Conservation (phyloP, 495 filamentous ascomycete species). For the Podospora pseudopauciseta region DNA sequence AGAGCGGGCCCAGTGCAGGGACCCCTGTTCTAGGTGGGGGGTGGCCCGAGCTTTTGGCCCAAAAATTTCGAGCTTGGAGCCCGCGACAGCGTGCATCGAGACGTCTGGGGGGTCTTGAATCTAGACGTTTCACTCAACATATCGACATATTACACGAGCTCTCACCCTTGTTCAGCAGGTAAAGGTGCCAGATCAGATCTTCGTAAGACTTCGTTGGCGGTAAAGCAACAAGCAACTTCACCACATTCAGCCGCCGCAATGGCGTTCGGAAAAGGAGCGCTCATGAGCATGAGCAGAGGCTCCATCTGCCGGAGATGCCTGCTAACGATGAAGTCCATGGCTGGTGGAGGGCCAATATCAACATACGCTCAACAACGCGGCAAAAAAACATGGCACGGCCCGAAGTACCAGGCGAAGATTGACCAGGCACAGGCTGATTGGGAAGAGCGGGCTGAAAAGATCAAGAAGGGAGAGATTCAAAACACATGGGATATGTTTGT, state of each 20-base stretch:
- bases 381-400: constrained; percentile 32
- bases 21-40: not conserved
- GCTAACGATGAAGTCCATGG: not conserved
- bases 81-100: not conserved
- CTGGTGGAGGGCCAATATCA: not conserved
- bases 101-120: not conserved
- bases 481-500: constrained; percentile 68
- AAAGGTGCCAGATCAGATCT: not conserved
- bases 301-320: constrained; percentile 21
- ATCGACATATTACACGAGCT: not conserved
- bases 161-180: not conserved
- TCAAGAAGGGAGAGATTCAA: constrained; percentile 57
- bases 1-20: not conserved
- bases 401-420: constrained; percentile 49
- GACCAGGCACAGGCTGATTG: constrained; percentile 55
- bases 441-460: constrained; percentile 52
- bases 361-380: not conserved
- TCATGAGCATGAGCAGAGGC: constrained; percentile 14
- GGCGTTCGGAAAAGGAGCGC: constrained; percentile 17
- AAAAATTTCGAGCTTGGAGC: constrained; percentile 4
- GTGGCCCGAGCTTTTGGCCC: constrained; percentile 2
- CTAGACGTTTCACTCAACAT: not conserved
- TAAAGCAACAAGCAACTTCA: not conserved
- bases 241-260: constrained; percentile 10
- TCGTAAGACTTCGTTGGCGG: not conserved